These are phyloP conservation scores for Aspergillus indologenus DNA, from an alignment of 495 filamentous ascomycete species.

Conservation along the genomic window DNA sequence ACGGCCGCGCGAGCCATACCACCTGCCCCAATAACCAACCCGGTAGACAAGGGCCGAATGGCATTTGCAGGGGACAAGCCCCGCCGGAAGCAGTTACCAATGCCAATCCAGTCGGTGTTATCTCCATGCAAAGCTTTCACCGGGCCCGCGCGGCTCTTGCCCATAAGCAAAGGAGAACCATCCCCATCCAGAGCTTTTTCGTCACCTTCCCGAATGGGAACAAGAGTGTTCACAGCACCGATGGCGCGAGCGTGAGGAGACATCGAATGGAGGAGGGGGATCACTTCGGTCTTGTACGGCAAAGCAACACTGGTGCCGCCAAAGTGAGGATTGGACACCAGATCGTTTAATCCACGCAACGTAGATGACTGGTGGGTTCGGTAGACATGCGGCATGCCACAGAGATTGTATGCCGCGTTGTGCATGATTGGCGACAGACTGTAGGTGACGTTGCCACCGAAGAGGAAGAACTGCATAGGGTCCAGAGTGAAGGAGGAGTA, in stretches of 20 bases:
- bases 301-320: conserved; percentile 71
- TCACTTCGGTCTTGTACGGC: conserved; percentile 72
- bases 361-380: conserved; percentile 63
- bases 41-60: conserved; percentile 63
- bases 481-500: conserved; percentile 58
- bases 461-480: conserved; percentile 43
- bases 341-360: conserved; percentile 60
- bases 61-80: conserved; percentile 76
- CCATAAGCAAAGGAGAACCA: conserved; percentile 47
- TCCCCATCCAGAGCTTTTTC: conserved; percentile 36
- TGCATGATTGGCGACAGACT: conserved; percentile 58
- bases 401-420: conserved; percentile 65
- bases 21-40: conserved; percentile 72
- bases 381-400: conserved; percentile 71
- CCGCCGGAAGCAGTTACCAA: conserved; percentile 62
- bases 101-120: conserved; percentile 84
- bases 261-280: conserved; percentile 64
- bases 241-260: conserved; percentile 74
- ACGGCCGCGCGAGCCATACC: conserved; percentile 79
- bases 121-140: conserved; percentile 70
- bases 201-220: conserved; percentile 62
- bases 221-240: conserved; percentile 72
- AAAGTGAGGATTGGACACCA: conserved; percentile 63
- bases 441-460: conserved; percentile 44
- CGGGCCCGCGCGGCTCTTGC: conserved; percentile 60